Conservation (phyloP, 2,329 filamentous ascomycete genomes). For the Penicillium sp. region DNA sequence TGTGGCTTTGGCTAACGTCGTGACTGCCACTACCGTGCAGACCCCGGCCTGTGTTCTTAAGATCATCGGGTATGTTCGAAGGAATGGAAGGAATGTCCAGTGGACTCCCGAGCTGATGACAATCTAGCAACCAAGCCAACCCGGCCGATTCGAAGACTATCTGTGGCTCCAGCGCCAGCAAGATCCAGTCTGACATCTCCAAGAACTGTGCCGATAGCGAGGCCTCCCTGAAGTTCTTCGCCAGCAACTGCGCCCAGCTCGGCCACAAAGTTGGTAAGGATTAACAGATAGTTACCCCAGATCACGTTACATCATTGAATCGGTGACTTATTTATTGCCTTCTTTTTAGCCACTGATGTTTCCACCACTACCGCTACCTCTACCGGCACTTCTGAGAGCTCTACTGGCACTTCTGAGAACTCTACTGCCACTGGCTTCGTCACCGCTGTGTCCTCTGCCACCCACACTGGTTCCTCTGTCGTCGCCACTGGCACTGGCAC, state of each 20-base stretch:
- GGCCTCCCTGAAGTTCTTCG: conserved; percentile 41
- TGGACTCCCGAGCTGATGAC: conserved; percentile 21
- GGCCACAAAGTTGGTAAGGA: conserved; percentile 45
- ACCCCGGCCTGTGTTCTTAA: conserved; percentile 54
- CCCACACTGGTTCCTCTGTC: conserved; percentile 17
- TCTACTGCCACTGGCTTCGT: conserved; percentile 26
- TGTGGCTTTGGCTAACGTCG: conserved; percentile 46
- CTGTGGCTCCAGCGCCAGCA: conserved; percentile 38
- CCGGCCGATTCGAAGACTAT: conserved; percentile 42
- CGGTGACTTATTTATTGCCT: conserved; percentile 5
- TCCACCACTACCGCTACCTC: conserved; percentile 32
- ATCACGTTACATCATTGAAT: background rate
- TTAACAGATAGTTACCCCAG: background rate
- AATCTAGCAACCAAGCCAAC: conserved; percentile 34
- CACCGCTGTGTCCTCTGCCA: conserved; percentile 21
- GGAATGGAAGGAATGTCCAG: conserved; percentile 2
- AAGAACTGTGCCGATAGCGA: conserved; percentile 37
- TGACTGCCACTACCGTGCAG: conserved; percentile 38
- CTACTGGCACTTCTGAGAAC: conserved; percentile 22
- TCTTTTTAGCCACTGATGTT: conserved; percentile 17
- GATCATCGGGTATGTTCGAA: conserved; percentile 49
- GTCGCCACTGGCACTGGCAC: conserved; percentile 24
- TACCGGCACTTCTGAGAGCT: conserved; percentile 1
- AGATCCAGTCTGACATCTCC: conserved; percentile 40
- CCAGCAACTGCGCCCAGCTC: conserved; percentile 39